Percentiles rank a stretch among this genome's conserved stretches.
phyloP scores from a whole-genome alignment of 257 asterid genomes.

The Datura wrightii region DNA sequence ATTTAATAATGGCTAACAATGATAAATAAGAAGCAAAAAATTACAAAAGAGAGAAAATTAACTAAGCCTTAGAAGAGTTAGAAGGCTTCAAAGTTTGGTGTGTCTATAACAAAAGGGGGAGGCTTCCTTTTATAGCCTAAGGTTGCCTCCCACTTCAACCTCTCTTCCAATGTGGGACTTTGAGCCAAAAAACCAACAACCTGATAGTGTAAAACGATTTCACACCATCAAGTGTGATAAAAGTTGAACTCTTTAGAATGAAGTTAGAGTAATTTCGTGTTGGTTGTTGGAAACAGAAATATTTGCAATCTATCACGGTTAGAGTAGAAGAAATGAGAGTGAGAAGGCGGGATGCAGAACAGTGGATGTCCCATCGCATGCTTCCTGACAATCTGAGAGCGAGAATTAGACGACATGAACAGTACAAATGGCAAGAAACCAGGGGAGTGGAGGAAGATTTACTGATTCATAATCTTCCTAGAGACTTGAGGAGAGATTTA shows the following conservation, averaged over 20 bases:
- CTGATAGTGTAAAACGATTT: too few relatives aligned
- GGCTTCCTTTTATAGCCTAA: too few relatives aligned
- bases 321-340: conserved; percentile 31
- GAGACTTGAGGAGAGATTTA: conserved; percentile 32
- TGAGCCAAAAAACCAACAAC: too few relatives aligned
- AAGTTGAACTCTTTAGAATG: not conserved
- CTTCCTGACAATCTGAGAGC: conserved; percentile 3
- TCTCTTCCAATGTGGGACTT: too few relatives aligned
- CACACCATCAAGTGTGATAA: not conserved
- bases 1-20: too few relatives aligned
- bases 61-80: too few relatives aligned
- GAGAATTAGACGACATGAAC: conserved; percentile 9
- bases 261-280: not conserved
- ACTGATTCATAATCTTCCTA: conserved; percentile 28
- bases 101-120: too few relatives aligned
- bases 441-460: conserved; percentile 16
- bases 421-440: conserved; percentile 28
- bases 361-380: conserved; percentile 32
- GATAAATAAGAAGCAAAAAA: too few relatives aligned
- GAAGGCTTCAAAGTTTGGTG: too few relatives aligned
- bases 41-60: too few relatives aligned
- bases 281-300: conserved; percentile 16
- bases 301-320: conserved; percentile 8
- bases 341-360: conserved; percentile 27
- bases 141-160: too few relatives aligned